Base-by-base conservation (phyloP, 257 asterid species). In the Ehretia macrophylla region DNA sequence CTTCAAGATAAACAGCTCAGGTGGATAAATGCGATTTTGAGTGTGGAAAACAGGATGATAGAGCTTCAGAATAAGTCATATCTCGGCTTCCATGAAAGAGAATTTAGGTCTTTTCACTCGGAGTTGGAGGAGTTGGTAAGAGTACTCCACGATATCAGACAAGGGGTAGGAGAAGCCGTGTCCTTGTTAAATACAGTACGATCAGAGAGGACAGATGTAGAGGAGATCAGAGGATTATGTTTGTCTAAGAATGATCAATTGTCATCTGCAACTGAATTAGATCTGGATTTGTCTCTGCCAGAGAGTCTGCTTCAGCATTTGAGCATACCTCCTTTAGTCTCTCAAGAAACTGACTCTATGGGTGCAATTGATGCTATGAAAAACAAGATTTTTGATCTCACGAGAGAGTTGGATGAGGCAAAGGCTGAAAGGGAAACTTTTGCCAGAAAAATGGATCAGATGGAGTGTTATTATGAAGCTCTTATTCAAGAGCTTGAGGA, bases 381-480 rank as follows among this genome's bases (percentile, higher is more conserved):
- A 65, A 83, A 68, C 56, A 87, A 92, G 56, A 85, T 88, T 47
- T 77, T 89, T 49, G 95, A 89, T 68, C 95, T 93, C 44, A 84
- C 81, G 45, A 77, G 97, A 62, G 99, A 93, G 71, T 71, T 86
- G 79, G 97, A 93, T n/a, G 96, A 85, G 50, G 81, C 88, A 14
- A 93, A 85, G 81, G 81, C 82, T 32, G 99, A 93, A 72, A 89
- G 83, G 75, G 96, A 86, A 75, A 77, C 60, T 56, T 88, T 86
- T 57, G 60, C 63, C 17, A 72, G 83, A 61, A 93, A 93, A 81
- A 85, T 85, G 99, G 67, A 78, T 72, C 94, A 93, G 77, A 93
- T 93, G 99, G 99, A 93, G 64, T 81, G 84, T 49, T 93, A 93
- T 63, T 89, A 93, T 9, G 99, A 93, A 77, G 87, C 96, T 52